A percentile compares a stretch with the other conserved stretches of the same genome.
Conservation (phyloP, 768 basidiomycete genomes). For the Artomyces pyxidatus region DNA sequence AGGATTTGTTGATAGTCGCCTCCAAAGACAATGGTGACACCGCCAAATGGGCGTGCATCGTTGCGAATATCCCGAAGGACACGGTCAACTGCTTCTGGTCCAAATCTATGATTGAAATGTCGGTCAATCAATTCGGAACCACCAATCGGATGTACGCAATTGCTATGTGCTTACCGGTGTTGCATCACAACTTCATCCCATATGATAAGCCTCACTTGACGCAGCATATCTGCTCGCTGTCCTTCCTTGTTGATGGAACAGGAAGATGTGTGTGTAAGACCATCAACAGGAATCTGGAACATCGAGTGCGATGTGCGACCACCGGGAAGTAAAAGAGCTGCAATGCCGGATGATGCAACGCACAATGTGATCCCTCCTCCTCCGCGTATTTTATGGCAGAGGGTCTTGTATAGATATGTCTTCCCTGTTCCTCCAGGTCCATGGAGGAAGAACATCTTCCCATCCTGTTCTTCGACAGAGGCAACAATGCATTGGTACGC, state of each 20-base stretch:
- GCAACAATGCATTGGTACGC: conserved; percentile 16
- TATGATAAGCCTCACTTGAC: conserved; percentile 27
- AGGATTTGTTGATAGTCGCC: conserved; percentile 43
- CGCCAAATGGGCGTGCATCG: conserved; percentile 30
- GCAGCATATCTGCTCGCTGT: conserved; percentile 25
- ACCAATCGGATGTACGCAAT: too few species aligned
- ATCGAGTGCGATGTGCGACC: conserved; percentile 40
- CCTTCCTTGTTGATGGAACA: conserved; percentile 27
- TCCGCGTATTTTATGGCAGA: conserved; percentile 4
- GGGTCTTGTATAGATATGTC: conserved; percentile 35
- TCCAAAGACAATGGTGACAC: conserved; percentile 36
- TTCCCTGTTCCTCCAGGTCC: conserved; percentile 39
- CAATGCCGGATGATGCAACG: conserved; percentile 44
- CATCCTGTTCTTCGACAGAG: conserved; percentile 9
- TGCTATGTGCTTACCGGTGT: conserved; percentile 22
- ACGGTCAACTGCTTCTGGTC: conserved; percentile 32
- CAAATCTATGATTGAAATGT: conserved; percentile 6
- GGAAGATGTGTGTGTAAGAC: conserved; percentile 18
- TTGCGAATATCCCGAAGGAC: conserved; percentile 27
- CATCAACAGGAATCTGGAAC: conserved; percentile 39
- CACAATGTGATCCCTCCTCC: conserved; percentile 26
- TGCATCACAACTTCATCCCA: conserved; percentile 39
- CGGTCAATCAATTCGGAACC: background rate
- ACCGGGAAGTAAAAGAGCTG: conserved; percentile 33
- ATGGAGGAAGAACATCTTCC: conserved; percentile 32